These are phyloP conservation scores for Pleurotus eryngii DNA, from an alignment of 768 basidiomycete genomes.

Conservation along the genomic window DNA sequence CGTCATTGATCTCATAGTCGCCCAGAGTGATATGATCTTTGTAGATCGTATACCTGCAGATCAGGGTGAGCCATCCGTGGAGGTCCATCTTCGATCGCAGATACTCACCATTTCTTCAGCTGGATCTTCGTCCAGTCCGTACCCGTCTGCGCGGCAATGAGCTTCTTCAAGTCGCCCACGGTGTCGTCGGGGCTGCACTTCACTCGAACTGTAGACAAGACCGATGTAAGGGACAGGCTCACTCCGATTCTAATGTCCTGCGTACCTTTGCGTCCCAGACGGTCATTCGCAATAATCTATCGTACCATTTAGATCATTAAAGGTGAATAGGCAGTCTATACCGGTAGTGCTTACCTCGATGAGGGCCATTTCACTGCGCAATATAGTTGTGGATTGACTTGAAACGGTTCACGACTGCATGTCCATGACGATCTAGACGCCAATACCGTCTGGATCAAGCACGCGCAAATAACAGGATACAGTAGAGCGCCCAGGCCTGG, in stretches of 20 bases:
- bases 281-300: conserved; percentile 93
- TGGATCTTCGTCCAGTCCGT: conserved; percentile 83
- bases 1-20: conserved; percentile 94
- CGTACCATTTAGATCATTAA: conserved; percentile 2
- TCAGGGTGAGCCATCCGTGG: not conserved
- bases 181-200: conserved; percentile 96
- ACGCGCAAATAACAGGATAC: conserved; percentile 1
- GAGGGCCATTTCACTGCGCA: conserved; percentile 36
- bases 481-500: too few relatives aligned
- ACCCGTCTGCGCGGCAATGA: conserved; percentile 95
- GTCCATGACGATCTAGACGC: not conserved
- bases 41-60: conserved; percentile 82
- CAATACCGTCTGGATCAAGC: not conserved
- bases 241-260: not conserved
- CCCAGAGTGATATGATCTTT: conserved; percentile 93
- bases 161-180: conserved; percentile 94
- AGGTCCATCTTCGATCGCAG: not conserved
- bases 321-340: not conserved
- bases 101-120: conserved; percentile 91
- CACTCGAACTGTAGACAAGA: conserved; percentile 71
- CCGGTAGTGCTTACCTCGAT: conserved; percentile 42
- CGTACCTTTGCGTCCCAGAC: conserved; percentile 88
- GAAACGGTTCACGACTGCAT: not conserved
- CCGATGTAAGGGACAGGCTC: not conserved
- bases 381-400: not conserved